These are phyloP conservation scores for Melampsora abietis-canadensis DNA, from an alignment of 1,284 basidiomycete genomes.

Conservation along the genomic window DNA sequence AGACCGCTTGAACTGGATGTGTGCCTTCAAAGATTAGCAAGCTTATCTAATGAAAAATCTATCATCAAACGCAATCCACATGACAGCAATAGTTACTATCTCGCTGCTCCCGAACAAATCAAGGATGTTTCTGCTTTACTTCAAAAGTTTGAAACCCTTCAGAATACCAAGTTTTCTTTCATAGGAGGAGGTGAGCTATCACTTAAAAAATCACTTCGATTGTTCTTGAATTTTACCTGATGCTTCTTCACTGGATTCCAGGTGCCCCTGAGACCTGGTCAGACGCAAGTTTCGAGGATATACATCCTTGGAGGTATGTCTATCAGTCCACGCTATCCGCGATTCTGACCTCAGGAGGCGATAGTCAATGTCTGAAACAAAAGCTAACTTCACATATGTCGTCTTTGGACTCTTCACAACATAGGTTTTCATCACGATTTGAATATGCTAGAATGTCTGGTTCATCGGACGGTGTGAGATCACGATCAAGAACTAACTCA, in stretches of 20 bases:
- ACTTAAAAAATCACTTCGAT: background rate
- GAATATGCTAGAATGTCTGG: conserved; percentile 7
- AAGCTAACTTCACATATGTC: background rate
- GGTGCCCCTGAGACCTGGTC: conserved; percentile 27
- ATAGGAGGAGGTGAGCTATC: conserved; percentile 18
- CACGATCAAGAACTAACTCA: background rate
- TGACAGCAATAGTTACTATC: conserved; percentile 24
- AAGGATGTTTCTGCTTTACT: background rate
- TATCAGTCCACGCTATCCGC: background rate
- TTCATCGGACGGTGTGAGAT: background rate
- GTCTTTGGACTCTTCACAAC: background rate
- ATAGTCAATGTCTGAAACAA: background rate
- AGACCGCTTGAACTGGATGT: background rate
- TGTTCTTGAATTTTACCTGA: background rate
- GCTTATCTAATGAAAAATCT: background rate
- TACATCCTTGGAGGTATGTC: conserved; percentile 20
- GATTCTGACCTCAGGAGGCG: background rate
- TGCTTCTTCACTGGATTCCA: background rate
- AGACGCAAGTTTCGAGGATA: conserved; percentile 16
- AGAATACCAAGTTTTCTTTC: conserved; percentile 25
- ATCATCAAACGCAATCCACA: conserved; percentile 6
- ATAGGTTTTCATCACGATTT: conserved; percentile 30
- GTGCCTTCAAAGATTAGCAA: conserved; percentile 1
- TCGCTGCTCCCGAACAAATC: background rate
- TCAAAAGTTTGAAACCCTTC: background rate